Conservation (phyloP, 1,284 basidiomycete species). For the Trichosporon asahii region DNA sequence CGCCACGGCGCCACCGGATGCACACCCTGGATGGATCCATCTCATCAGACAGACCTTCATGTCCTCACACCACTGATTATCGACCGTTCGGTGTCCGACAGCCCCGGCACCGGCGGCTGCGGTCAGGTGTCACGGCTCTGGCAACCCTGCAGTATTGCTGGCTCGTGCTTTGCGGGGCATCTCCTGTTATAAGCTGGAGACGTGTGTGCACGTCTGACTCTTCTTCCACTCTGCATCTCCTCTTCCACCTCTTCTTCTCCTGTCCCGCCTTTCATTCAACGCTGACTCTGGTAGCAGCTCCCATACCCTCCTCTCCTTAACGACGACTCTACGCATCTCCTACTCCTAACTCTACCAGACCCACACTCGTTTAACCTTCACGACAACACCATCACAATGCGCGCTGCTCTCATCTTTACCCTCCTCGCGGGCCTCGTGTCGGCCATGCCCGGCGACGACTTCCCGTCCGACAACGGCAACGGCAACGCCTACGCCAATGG, state of each 20-base stretch:
- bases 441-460: neutral
- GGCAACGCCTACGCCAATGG: neutral
- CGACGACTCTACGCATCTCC: neutral
- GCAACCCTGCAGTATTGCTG: neutral
- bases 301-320: neutral
- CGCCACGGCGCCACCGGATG: neutral
- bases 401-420: slow-evolving; percentile 14
- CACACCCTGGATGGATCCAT: neutral
- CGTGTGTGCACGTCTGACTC: neutral
- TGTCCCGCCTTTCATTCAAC: neutral
- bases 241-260: neutral
- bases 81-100: neutral
- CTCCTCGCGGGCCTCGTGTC: slow-evolving; percentile 15
- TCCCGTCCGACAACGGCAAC: neutral
- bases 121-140: neutral
- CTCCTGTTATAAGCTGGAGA: neutral
- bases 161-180: neutral
- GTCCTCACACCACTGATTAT: neutral
- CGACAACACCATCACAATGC: slow-evolving; percentile 13
- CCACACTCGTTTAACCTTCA: neutral
- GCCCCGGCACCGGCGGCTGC: neutral
- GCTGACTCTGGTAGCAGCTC: slow-evolving; percentile 8
- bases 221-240: neutral
- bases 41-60: neutral
- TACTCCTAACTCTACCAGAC: neutral